phyloP scores from a whole-genome alignment of 2,329 filamentous ascomycete genomes.

The Calonectria hongkongensis region DNA sequence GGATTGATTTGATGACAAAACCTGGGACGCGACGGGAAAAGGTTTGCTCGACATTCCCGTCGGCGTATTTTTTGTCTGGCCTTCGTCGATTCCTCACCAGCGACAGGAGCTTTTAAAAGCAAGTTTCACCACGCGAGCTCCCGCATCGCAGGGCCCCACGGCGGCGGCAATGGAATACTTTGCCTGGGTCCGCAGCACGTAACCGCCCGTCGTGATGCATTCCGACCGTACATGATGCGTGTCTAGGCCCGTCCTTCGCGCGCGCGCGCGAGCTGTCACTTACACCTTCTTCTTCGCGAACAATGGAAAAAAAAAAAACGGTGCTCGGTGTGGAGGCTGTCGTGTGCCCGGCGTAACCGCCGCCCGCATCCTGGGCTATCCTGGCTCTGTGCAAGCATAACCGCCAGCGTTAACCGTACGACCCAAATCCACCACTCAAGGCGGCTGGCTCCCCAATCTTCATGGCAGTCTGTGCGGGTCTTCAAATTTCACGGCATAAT shows the following conservation, averaged over 20 bases:
- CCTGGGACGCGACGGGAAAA: conserved; percentile 15
- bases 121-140: conserved; percentile 24
- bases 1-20: conserved; percentile 12
- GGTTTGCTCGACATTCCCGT: conserved; percentile 15
- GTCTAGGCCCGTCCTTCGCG: background rate
- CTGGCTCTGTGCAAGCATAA: conserved; percentile 25
- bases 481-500: conserved; percentile 21
- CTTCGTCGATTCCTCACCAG: background rate
- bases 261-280: conserved; percentile 4
- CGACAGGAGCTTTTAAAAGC: conserved; percentile 29
- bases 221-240: conserved; percentile 7
- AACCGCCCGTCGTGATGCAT: conserved; percentile 24
- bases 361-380: conserved; percentile 23
- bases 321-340: conserved; percentile 1
- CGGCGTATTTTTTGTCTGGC: background rate
- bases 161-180: conserved; percentile 31
- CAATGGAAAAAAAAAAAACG: conserved; percentile 7
- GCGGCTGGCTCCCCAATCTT: background rate
- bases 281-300: background rate
- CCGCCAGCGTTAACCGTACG: conserved; percentile 32
- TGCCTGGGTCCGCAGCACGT: conserved; percentile 18
- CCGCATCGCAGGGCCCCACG: conserved; percentile 19
- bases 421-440: conserved; percentile 32
- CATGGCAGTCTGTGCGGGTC: conserved; percentile 7
- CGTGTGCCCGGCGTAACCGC: conserved; percentile 32